Percentiles rank a stretch among this genome's conserved stretches.
Evolutionary conservation across 73 alveolate genomes (phyloP).

Genomic region (Paramecium pentaurelia): DNA sequence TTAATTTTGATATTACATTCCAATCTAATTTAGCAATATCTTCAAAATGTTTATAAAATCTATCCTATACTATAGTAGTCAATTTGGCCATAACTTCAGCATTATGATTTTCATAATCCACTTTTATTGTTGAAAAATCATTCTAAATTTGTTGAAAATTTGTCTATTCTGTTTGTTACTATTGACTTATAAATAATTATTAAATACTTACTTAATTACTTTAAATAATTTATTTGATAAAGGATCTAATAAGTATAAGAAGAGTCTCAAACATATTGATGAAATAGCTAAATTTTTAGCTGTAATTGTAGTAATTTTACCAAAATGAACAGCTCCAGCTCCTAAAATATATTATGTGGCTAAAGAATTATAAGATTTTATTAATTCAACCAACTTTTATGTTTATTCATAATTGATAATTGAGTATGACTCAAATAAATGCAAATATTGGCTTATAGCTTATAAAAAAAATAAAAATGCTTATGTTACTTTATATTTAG

Average conservation of each 20-base stretch:
- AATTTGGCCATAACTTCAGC: neutral
- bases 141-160: neutral
- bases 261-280: conserved; percentile 33
- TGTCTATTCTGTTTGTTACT: neutral
- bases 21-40: conserved; percentile 21
- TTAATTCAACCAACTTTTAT: neutral
- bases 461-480: conserved; percentile 12
- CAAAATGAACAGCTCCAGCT: conserved; percentile 36
- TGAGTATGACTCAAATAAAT: neutral
- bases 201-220: neutral
- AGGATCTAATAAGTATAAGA: neutral
- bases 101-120: conserved; percentile 1
- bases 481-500: conserved; percentile 13
- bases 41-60: conserved; percentile 19
- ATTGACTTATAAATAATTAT: neutral
- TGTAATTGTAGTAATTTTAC: conserved; percentile 1
- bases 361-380: neutral
- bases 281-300: conserved; percentile 47
- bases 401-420: neutral
- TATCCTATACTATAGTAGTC: neutral
- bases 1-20: neutral
- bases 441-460: neutral
- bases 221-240: neutral
- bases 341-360: neutral
- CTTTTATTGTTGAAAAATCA: neutral